Conservation (phyloP, 2,329 filamentous ascomycete genomes). For the Alternaria gansuensis region DNA sequence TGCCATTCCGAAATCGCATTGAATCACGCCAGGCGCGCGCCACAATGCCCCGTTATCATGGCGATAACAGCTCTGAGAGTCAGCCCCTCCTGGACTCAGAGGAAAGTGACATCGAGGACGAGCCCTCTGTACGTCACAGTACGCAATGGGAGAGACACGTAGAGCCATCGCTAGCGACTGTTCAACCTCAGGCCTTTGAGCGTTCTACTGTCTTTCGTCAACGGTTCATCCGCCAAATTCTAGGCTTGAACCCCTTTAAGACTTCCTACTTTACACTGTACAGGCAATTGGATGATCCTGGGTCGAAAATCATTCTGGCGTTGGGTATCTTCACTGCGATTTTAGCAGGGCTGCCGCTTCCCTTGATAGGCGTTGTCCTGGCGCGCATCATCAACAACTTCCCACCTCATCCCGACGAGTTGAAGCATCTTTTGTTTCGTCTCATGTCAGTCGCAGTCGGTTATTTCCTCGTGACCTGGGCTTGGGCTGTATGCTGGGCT, state of each 20-base stretch:
- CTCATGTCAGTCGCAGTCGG: conserved; percentile 58
- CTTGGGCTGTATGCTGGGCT: conserved; percentile 61
- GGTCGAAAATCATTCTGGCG: conserved; percentile 50
- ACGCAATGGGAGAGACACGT: conserved; percentile 47
- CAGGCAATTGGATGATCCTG: conserved; percentile 54
- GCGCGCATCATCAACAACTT: conserved; percentile 62
- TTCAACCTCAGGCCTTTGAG: conserved; percentile 46
- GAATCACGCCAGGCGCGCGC: conserved; percentile 14
- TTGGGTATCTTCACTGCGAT: conserved; percentile 56
- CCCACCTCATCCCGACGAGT: conserved; percentile 57
- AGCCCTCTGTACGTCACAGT: conserved; percentile 31
- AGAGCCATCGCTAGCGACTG: conserved; percentile 49
- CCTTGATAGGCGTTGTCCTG: conserved; percentile 69
- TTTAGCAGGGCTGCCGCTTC: conserved; percentile 65
- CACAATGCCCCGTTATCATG: conserved; percentile 17
- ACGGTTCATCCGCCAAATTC: conserved; percentile 50
- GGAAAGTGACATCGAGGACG: conserved; percentile 26
- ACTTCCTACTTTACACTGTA: conserved; percentile 62
- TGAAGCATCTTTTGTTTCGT: conserved; percentile 54
- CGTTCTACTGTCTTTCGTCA: conserved; percentile 44
- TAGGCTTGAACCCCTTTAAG: conserved; percentile 57
- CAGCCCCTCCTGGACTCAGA: conserved; percentile 36
- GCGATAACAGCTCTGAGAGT: conserved; percentile 30
- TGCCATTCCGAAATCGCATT: conserved; percentile 12
- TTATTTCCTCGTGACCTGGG: conserved; percentile 61